Evolutionary conservation across 164 flowering plant genomes (phyloP).

Genomic region (Amborella trichopoda): DNA sequence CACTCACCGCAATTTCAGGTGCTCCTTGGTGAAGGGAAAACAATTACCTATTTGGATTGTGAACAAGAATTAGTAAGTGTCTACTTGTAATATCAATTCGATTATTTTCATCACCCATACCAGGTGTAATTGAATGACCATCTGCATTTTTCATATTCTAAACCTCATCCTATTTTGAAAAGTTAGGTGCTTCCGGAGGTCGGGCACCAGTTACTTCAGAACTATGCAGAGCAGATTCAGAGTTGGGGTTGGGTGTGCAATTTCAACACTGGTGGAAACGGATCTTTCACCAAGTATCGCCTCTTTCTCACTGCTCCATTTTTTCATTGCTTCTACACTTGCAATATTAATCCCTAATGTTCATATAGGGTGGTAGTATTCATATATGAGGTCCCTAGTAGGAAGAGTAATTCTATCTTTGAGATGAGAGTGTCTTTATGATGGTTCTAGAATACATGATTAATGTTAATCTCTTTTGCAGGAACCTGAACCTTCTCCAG

Average conservation of each 20-base stretch:
- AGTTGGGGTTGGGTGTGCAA: conserved; percentile 97
- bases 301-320: not conserved
- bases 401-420: too few relatives aligned
- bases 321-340: too few relatives aligned
- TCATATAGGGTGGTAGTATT: too few relatives aligned
- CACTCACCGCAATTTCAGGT: conserved; percentile 32
- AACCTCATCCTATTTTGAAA: not conserved
- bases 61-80: conserved; percentile 79
- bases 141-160: too few relatives aligned
- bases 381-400: too few relatives aligned
- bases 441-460: too few relatives aligned
- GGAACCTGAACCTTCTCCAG: conserved; percentile 61
- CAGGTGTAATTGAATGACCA: too few relatives aligned
- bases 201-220: conserved; percentile 68
- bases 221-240: conserved; percentile 55
- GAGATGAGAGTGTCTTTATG: too few relatives aligned
- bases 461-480: conserved; percentile 24
- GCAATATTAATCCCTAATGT: too few relatives aligned
- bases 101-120: conserved; percentile 2
- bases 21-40: conserved; percentile 66
- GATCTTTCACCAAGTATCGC: conserved; percentile 61
- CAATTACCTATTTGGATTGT: conserved; percentile 54
- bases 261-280: conserved; percentile 35
- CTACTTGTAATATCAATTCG: not conserved
- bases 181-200: conserved; percentile 75